Evolutionary conservation across 2,329 filamentous ascomycete species (phyloP).

Genomic region (Fusarium anthophilum): DNA sequence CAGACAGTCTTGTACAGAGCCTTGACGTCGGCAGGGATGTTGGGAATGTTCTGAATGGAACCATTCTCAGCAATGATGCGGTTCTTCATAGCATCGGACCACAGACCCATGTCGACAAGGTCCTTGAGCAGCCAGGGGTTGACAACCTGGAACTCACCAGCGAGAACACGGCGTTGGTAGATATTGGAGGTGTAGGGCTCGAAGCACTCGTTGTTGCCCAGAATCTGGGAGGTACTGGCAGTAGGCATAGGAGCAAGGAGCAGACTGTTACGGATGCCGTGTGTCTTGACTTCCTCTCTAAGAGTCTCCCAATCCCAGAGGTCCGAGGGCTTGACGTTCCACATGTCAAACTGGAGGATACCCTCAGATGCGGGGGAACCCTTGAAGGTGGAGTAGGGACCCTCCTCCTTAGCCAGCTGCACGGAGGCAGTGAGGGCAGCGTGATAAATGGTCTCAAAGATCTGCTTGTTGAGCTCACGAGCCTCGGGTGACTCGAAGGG

Average conservation of each 20-base stretch:
- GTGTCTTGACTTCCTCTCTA: constrained; percentile 90
- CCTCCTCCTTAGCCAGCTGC: constrained; percentile 83
- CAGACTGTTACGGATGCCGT: constrained; percentile 94
- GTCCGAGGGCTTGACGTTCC: constrained; percentile 90
- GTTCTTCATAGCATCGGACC: constrained; percentile 99
- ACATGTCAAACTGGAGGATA: constrained; percentile 98
- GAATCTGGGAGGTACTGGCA: constrained; percentile 94
- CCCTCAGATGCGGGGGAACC: constrained; percentile 95
- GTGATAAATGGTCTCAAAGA: constrained; percentile 99
- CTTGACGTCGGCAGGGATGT: constrained; percentile 96
- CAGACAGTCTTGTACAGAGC: constrained; percentile 99
- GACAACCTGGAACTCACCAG: constrained; percentile 98
- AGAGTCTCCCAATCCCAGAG: constrained; percentile 96
- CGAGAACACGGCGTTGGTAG: constrained; percentile 96
- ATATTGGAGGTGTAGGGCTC: constrained; percentile 99
- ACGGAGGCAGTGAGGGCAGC: constrained; percentile 89
- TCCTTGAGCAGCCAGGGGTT: constrained; percentile 99
- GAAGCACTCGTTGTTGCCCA: constrained; percentile 99
- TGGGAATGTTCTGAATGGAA: constrained; percentile 95
- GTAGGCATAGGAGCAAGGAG: constrained; percentile 98
- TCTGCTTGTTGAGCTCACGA: constrained; percentile 93
- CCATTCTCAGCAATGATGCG: constrained; percentile 97
- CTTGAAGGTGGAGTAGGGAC: constrained; percentile 88
- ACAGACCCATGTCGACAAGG: constrained; percentile 95
- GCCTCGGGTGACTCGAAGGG: constrained; percentile 97